Percentiles rank a stretch among this genome's conserved stretches.
Evolutionary conservation across 805 yeast genomes (phyloP).

Genomic region (Candida xiaguanensis): DNA sequence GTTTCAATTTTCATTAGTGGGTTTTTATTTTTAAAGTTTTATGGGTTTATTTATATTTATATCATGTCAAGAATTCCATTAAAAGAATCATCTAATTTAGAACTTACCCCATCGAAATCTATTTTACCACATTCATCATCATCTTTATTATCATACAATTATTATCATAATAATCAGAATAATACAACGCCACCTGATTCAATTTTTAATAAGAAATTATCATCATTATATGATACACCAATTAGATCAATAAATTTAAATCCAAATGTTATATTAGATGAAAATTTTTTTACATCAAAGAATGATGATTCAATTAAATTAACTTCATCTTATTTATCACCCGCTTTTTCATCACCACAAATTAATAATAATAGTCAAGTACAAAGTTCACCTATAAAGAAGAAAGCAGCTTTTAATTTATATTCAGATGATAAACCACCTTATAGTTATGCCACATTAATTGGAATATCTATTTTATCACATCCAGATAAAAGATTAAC

Average conservation of each 20-base stretch:
- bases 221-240: conserved; percentile 8
- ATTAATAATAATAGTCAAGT: conserved; percentile 5
- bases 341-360: conserved; percentile 50
- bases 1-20: not conserved
- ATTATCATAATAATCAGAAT: not conserved
- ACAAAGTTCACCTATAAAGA: conserved; percentile 8
- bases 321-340: conserved; percentile 21
- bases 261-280: conserved; percentile 8
- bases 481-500: conserved; percentile 52
- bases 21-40: too few species aligned
- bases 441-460: conserved; percentile 87
- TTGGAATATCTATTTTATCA: conserved; percentile 87
- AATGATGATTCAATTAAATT: not conserved
- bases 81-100: conserved; percentile 7
- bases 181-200: conserved; percentile 8
- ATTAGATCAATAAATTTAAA: conserved; percentile 7
- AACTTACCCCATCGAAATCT: conserved; percentile 7
- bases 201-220: conserved; percentile 4
- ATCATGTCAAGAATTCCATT: conserved; percentile 6
- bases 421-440: conserved; percentile 76
- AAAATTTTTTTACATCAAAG: not conserved
- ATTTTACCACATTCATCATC: conserved; percentile 3
- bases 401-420: conserved; percentile 36
- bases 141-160: not conserved
- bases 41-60: not conserved